These are phyloP conservation scores for Pseudogymnoascus sp. DNA, from an alignment of 2,329 filamentous ascomycete species.

Conservation along the genomic window DNA sequence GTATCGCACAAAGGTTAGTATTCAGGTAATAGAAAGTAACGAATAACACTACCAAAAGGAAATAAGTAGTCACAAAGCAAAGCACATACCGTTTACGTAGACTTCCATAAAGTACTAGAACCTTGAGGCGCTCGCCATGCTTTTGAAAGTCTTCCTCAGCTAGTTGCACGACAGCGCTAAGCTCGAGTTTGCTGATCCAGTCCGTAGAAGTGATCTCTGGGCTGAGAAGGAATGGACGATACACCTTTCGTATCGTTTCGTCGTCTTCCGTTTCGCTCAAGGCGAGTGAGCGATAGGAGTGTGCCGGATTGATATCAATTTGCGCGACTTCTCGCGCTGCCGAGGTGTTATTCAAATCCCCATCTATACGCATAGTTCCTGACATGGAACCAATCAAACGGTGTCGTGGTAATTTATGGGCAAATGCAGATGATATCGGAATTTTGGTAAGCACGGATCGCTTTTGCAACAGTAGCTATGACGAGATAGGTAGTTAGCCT, in stretches of 20 bases:
- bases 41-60: not conserved
- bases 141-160: constrained; percentile 37
- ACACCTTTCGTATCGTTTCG: constrained; percentile 34
- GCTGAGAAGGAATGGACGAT: constrained; percentile 48
- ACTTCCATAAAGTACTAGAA: constrained; percentile 55
- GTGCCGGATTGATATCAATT: constrained; percentile 17
- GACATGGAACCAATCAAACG: not conserved
- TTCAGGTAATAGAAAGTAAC: not conserved
- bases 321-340: constrained; percentile 19
- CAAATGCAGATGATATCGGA: not conserved
- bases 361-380: constrained; percentile 14
- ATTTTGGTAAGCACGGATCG: not conserved
- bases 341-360: constrained; percentile 29
- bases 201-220: constrained; percentile 33
- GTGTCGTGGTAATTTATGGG: not conserved
- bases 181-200: constrained; percentile 49
- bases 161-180: constrained; percentile 44
- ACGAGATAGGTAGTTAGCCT: not conserved
- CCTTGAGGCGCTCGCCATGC: constrained; percentile 35
- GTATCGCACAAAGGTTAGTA: not conserved
- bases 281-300: constrained; percentile 31
- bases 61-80: not conserved
- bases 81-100: constrained; percentile 34
- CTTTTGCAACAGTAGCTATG: not conserved
- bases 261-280: constrained; percentile 41